Percentiles rank a stretch among this genome's conserved stretches.
phyloP scores from a whole-genome alignment of 208 protist genomes.

The Herpetomonas tarakana region DNA sequence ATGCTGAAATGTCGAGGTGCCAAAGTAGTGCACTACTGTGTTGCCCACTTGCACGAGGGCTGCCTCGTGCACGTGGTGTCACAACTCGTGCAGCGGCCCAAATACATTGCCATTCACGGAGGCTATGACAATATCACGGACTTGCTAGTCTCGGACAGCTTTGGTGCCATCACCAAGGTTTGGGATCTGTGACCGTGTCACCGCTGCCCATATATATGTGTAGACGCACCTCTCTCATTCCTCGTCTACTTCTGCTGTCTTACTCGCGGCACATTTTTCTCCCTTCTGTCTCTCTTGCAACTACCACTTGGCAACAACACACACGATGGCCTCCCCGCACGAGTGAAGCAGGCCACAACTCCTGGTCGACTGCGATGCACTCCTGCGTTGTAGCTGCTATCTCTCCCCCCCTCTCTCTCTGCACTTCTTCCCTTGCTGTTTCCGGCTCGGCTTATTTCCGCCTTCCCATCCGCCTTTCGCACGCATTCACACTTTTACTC shows the following conservation, averaged over 20 bases:
- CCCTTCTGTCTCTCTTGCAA: background rate
- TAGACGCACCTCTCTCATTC: background rate
- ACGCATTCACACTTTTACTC: slow-evolving; percentile 2
- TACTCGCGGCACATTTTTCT: slow-evolving; percentile 1
- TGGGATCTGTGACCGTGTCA: slow-evolving; percentile 20
- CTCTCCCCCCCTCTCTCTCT: background rate
- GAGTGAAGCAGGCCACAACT: too few relatives aligned
- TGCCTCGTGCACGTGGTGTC: slow-evolving; percentile 78
- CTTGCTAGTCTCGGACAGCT: slow-evolving; percentile 70
- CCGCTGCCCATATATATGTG: slow-evolving; percentile 8
- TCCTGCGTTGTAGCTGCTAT: too few relatives aligned
- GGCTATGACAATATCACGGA: slow-evolving; percentile 77
- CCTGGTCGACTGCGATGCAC: too few relatives aligned
- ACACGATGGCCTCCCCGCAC: too few relatives aligned
- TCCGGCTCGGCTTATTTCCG: background rate
- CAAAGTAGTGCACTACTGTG: slow-evolving; percentile 51
- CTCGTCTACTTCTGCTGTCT: slow-evolving; percentile 10
- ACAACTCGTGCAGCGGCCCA: slow-evolving; percentile 68
- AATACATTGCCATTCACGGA: slow-evolving; percentile 71
- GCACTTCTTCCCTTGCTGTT: background rate
- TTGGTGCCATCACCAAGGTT: slow-evolving; percentile 63
- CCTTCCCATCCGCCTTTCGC: background rate
- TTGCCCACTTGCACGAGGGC: slow-evolving; percentile 45
- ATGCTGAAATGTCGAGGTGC: slow-evolving; percentile 58
- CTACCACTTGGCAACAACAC: too few relatives aligned